Percentiles rank a stretch among this genome's conserved stretches.
These are phyloP conservation scores for Penicillium mononematosum DNA, from an alignment of 495 filamentous ascomycete genomes.

Conservation along the genomic window DNA sequence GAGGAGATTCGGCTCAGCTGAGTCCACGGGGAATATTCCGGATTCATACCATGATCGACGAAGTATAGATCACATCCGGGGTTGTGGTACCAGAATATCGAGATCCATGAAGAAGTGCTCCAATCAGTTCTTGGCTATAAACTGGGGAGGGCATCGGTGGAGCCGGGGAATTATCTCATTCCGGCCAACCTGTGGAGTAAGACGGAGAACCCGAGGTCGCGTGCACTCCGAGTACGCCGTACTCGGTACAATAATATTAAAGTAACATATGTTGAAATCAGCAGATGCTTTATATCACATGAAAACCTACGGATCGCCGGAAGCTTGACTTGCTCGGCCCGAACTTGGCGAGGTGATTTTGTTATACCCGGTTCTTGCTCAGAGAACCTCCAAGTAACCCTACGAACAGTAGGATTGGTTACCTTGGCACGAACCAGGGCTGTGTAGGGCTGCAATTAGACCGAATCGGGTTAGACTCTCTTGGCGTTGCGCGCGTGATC, in stretches of 20 bases:
- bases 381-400: too few relatives aligned
- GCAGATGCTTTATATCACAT: background rate
- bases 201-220: background rate
- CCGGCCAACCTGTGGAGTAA: background rate
- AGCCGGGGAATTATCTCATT: background rate
- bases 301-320: background rate
- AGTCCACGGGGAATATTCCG: background rate
- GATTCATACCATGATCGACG: background rate
- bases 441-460: too few relatives aligned
- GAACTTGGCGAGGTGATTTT: background rate
- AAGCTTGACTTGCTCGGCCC: background rate
- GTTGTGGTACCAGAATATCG: background rate
- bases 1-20: background rate
- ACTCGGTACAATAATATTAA: background rate
- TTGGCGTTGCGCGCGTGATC: too few relatives aligned
- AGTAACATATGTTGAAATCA: background rate
- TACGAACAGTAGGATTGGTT: too few relatives aligned
- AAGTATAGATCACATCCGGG: background rate
- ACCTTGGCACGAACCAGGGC: too few relatives aligned
- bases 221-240: background rate
- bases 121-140: background rate
- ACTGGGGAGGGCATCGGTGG: background rate
- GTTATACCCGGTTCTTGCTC: too few relatives aligned
- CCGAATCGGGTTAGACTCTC: too few relatives aligned
- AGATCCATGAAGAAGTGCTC: background rate